A percentile compares a stretch with the other conserved stretches of the same genome.
These are phyloP conservation scores for Blastobotrys capitulatus DNA, from an alignment of 1,139 yeast species.

Conservation along the genomic window DNA sequence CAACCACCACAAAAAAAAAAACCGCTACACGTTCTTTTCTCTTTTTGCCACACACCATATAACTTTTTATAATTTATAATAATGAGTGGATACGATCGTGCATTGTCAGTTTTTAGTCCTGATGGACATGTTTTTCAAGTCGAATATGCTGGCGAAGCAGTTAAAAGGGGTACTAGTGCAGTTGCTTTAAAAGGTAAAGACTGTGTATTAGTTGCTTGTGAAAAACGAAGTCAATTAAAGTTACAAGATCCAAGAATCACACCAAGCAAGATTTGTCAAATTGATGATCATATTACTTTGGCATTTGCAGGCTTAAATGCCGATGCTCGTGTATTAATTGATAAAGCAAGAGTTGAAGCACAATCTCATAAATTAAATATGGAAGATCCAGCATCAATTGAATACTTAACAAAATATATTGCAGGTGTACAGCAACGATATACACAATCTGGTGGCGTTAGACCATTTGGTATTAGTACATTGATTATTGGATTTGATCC, in stretches of 20 bases:
- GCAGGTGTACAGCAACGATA: slow-evolving; percentile 97
- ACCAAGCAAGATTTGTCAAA: slow-evolving; percentile 86
- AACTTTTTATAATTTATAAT: no score
- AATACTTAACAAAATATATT: slow-evolving; percentile 86
- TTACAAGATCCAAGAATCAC: slow-evolving; percentile 95
- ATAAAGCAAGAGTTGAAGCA: slow-evolving; percentile 94
- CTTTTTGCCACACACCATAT: slow-evolving; percentile 41
- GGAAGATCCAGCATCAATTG: slow-evolving; percentile 91
- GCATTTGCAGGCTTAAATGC: slow-evolving; percentile 99
- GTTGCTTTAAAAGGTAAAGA: slow-evolving; percentile 92
- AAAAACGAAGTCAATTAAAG: slow-evolving; percentile 89
- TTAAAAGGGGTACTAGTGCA: slow-evolving; percentile 96
- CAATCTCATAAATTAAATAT: slow-evolving; percentile 91
- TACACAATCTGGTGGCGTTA: slow-evolving; percentile 97
- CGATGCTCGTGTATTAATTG: slow-evolving; percentile 91
- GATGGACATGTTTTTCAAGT: slow-evolving; percentile 99
- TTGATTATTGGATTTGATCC: slow-evolving; percentile 93
- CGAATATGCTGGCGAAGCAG: slow-evolving; percentile 97
- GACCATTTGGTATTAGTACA: slow-evolving; percentile 94
- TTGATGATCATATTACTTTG: slow-evolving; percentile 84
- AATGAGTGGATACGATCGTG: slow-evolving; percentile 99
- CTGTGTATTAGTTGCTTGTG: slow-evolving; percentile 92
- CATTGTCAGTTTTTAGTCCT: slow-evolving; percentile 95
- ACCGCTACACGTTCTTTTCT: no score
- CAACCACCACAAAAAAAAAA: no score